A percentile compares a stretch with the other conserved stretches of the same genome.
Evolutionary conservation across 1,284 basidiomycete genomes (phyloP).

Genomic region (Tilletia caries): DNA sequence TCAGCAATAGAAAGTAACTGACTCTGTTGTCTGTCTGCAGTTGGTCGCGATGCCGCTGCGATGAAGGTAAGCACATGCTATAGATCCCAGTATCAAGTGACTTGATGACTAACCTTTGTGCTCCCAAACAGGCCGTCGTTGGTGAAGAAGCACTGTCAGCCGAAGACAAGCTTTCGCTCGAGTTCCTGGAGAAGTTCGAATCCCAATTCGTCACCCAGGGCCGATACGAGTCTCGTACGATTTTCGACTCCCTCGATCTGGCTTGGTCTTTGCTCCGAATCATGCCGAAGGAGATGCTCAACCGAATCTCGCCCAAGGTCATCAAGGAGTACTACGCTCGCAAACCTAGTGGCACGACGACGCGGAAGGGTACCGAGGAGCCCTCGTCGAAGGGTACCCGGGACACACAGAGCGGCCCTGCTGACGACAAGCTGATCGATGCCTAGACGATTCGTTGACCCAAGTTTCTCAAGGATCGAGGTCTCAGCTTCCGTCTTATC

Average conservation of each 20-base stretch:
- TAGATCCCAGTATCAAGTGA: not conserved
- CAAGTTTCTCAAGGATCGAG: not conserved
- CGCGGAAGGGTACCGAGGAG: conserved; percentile 18
- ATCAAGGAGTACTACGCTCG: conserved; percentile 52
- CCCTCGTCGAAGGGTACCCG: conserved; percentile 28
- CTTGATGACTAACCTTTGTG: not conserved
- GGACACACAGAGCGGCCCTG: conserved; percentile 22
- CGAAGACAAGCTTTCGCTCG: conserved; percentile 64
- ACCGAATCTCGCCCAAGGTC: conserved; percentile 62
- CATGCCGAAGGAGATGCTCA: conserved; percentile 98
- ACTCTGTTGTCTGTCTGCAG: conserved; percentile 78
- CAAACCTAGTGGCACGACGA: conserved; percentile 31
- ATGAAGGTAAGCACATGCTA: conserved; percentile 69
- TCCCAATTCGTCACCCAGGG: conserved; percentile 60
- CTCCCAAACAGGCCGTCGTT: conserved; percentile 68
- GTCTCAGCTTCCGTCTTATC: not conserved
- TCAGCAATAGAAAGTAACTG: conserved; percentile 49
- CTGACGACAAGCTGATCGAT: conserved; percentile 24
- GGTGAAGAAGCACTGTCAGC: conserved; percentile 93
- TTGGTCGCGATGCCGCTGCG: conserved; percentile 91
- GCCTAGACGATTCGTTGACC: not conserved
- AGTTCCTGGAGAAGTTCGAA: conserved; percentile 53
- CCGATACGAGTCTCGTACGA: conserved; percentile 88
- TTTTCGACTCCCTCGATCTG: conserved; percentile 95
- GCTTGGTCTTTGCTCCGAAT: conserved; percentile 95